These are phyloP conservation scores for Saccharomycopsis vini DNA, from an alignment of 805 yeast species.

Conservation along the genomic window DNA sequence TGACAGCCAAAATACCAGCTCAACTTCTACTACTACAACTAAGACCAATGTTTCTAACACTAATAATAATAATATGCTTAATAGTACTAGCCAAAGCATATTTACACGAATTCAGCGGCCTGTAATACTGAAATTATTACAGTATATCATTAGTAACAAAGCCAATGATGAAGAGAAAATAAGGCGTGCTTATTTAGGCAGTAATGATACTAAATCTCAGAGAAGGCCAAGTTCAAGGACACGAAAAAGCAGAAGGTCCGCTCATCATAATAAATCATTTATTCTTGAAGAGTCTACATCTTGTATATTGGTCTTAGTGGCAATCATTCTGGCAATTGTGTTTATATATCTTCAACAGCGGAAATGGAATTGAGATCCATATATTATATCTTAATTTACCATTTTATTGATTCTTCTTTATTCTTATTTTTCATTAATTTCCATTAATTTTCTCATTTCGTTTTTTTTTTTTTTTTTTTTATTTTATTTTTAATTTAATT, in stretches of 20 bases:
- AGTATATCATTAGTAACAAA: too few species aligned
- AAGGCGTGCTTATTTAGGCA: not conserved
- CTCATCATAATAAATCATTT: too few species aligned
- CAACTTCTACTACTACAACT: too few species aligned
- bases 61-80: not conserved
- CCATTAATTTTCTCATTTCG: too few species aligned
- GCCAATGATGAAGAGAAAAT: not conserved
- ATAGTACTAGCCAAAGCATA: not conserved
- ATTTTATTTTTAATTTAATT: too few species aligned
- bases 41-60: not conserved
- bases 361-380: not conserved
- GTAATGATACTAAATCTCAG: not conserved
- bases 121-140: too few species aligned
- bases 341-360: constrained; percentile 11
- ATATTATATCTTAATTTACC: not conserved
- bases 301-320: constrained; percentile 3
- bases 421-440: not conserved
- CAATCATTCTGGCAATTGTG: constrained; percentile 1
- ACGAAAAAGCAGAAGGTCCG: not conserved
- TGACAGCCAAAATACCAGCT: too few species aligned
- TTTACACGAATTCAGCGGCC: too few species aligned
- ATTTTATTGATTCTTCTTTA: not conserved
- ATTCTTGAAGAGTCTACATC: not conserved
- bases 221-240: not conserved
- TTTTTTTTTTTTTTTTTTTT: too few species aligned